Percentiles rank a stretch among this genome's conserved stretches.
These are phyloP conservation scores for Carallia pectinifolia DNA, from an alignment of 345 rosid species.

Conservation along the genomic window DNA sequence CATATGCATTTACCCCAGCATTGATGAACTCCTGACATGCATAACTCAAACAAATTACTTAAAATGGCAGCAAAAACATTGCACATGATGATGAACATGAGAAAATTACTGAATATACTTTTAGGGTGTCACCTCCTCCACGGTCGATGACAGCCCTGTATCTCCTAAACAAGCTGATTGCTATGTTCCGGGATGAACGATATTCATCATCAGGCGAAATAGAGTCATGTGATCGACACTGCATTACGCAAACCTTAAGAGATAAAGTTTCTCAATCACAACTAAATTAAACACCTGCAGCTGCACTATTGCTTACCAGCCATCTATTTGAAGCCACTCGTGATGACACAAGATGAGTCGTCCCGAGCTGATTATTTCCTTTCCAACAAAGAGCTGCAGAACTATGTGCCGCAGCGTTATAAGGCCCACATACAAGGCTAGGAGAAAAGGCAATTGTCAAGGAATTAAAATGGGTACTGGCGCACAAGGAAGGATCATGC, in stretches of 20 bases:
- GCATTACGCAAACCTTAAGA: slow-evolving; percentile 15
- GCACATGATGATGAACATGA: slow-evolving; percentile 15
- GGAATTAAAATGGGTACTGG: slow-evolving; percentile 21
- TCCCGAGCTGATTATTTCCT: slow-evolving; percentile 29
- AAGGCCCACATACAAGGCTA: slow-evolving; percentile 25
- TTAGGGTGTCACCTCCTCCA: slow-evolving; percentile 89
- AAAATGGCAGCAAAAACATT: slow-evolving; percentile 12
- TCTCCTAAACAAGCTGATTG: slow-evolving; percentile 76
- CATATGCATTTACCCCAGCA: slow-evolving; percentile 89
- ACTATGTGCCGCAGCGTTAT: slow-evolving; percentile 25
- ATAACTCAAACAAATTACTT: slow-evolving; percentile 18
- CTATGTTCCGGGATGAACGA: slow-evolving; percentile 85
- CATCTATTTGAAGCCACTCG: slow-evolving; percentile 42
- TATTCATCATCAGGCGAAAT: slow-evolving; percentile 70
- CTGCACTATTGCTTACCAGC: slow-evolving; percentile 44
- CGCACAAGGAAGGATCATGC: slow-evolving; percentile 27
- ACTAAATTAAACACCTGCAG: background rate
- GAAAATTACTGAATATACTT: slow-evolving; percentile 51
- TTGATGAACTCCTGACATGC: slow-evolving; percentile 68
- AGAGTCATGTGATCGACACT: slow-evolving; percentile 57
- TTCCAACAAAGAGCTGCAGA: slow-evolving; percentile 41
- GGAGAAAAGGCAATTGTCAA: slow-evolving; percentile 29
- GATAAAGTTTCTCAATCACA: slow-evolving; percentile 1
- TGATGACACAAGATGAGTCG: slow-evolving; percentile 21
- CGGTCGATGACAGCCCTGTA: slow-evolving; percentile 81